Base-by-base conservation (phyloP, 495 filamentous ascomycete species). In the Cercophora samala region DNA sequence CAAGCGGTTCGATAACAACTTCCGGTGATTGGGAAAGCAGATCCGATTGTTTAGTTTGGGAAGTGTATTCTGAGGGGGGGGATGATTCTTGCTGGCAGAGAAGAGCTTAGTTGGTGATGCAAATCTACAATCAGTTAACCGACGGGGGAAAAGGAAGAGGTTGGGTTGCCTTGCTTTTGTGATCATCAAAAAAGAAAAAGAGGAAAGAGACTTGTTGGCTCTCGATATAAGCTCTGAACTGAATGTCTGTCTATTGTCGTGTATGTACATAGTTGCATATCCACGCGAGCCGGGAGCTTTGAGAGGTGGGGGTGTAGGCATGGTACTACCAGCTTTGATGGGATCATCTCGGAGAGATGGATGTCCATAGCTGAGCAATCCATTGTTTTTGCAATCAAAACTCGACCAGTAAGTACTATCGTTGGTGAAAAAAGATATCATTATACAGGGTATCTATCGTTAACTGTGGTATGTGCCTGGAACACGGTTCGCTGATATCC, bases 1-100 rank as follows among this genome's bases (percentile, higher is more conserved):
- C 84, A 98, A 97, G 84, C 90, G 95, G 65, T 99, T 99, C 79
- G 94, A 97, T 80, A 91, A 90, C 69, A 85, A 85, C 80, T 84
- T 83, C 75, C 80, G 81, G 64, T 85, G 75, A 82, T 66, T 65
- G 24, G 63, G 63, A 2, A 13, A 51, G 46, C 19, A 24, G 24
- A 29, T 24, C 1, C 22, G 15, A 5, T 0, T 46, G 37, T 5
- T 15, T 42, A 25, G 19, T 22, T 18, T 13, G 26, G 22, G 9
- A 5, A 15, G 58, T 15, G 58, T 22, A 17, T 29, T 23, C 23
- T 59, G 17, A 46, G 37, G 37, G 5, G 3, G 9, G 37, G 9
- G 5, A 46, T 46, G 1, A 46, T 46, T 46, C 13, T 46, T 46
- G 37, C 37, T 46, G 13, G 37, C 8, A 18, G 37, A 46, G 37